Evolutionary conservation across 2,329 filamentous ascomycete species (phyloP).

Genomic region (Mycosphaerella arachidis): DNA sequence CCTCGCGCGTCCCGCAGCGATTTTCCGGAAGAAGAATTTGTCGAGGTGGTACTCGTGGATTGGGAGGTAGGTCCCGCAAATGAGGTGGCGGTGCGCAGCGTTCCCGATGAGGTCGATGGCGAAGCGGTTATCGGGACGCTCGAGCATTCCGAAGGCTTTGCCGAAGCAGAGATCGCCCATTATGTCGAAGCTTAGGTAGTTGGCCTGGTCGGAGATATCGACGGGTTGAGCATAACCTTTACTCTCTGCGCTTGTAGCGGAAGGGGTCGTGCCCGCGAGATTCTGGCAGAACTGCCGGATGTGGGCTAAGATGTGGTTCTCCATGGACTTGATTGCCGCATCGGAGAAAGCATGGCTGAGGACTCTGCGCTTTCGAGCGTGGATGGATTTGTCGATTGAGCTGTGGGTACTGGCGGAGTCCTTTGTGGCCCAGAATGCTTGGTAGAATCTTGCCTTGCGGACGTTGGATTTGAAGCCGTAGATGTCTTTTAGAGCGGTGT

Average conservation of each 20-base stretch:
- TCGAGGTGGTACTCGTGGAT: conserved; percentile 37
- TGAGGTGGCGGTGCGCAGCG: conserved; percentile 27
- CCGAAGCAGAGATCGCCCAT: conserved; percentile 26
- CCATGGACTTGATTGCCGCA: conserved; percentile 42
- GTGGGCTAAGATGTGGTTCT: conserved; percentile 43
- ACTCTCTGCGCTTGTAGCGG: conserved; percentile 5
- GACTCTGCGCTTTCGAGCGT: conserved; percentile 45
- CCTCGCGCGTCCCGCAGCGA: conserved; percentile 37
- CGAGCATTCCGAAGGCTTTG: conserved; percentile 43
- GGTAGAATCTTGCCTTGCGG: conserved; percentile 47
- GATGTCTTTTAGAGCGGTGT: conserved; percentile 55
- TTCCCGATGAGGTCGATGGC: conserved; percentile 23
- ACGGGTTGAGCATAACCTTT: conserved; percentile 40
- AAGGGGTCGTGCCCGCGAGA: conserved; percentile 21
- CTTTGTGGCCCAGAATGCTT: conserved; percentile 42
- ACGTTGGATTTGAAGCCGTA: conserved; percentile 48
- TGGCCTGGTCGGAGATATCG: conserved; percentile 44
- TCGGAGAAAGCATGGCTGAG: conserved; percentile 46
- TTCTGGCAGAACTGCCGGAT: conserved; percentile 38
- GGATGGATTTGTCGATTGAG: conserved; percentile 43
- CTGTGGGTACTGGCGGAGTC: conserved; percentile 42
- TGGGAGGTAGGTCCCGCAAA: conserved; percentile 41
- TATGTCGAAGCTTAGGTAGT: conserved; percentile 39
- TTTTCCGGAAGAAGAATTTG: conserved; percentile 43
- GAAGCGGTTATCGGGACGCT: conserved; percentile 35